Evolutionary conservation across 495 filamentous ascomycete species (phyloP).

Genomic region (Lophiotrema nucula): DNA sequence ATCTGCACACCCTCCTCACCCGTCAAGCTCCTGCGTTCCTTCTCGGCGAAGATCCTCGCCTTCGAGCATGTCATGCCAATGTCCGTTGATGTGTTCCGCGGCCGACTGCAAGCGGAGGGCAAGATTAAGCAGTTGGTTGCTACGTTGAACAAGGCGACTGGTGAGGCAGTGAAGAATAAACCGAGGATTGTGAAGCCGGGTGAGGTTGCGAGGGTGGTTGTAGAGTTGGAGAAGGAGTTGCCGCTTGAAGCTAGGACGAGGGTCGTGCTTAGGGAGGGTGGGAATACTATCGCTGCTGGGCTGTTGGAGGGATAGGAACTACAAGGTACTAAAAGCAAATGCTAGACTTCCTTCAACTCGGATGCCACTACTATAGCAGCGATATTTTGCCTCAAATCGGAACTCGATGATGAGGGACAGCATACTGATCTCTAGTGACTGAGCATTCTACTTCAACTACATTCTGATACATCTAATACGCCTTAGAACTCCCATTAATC

Average conservation of each 20-base stretch:
- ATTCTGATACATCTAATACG: too few species aligned
- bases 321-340: too few species aligned
- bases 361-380: too few species aligned
- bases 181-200: slow-evolving; percentile 77
- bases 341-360: too few species aligned
- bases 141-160: slow-evolving; percentile 71
- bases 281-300: slow-evolving; percentile 83
- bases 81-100: slow-evolving; percentile 82
- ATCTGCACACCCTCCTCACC: slow-evolving; percentile 68
- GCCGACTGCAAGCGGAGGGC: slow-evolving; percentile 75
- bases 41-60: slow-evolving; percentile 79
- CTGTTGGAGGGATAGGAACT: slow-evolving; percentile 53
- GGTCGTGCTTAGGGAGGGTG: slow-evolving; percentile 76
- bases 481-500: slow-evolving; percentile 18
- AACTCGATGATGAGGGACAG: too few species aligned
- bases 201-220: slow-evolving; percentile 61
- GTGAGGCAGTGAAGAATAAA: slow-evolving; percentile 72
- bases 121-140: slow-evolving; percentile 68
- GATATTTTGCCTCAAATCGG: too few species aligned
- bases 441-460: too few species aligned
- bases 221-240: slow-evolving; percentile 72
- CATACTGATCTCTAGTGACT: too few species aligned
- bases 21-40: slow-evolving; percentile 64
- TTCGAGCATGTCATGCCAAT: slow-evolving; percentile 88
- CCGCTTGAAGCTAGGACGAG: slow-evolving; percentile 75